Conservation (phyloP, 768 basidiomycete species). For the Leccinellum luteum region DNA sequence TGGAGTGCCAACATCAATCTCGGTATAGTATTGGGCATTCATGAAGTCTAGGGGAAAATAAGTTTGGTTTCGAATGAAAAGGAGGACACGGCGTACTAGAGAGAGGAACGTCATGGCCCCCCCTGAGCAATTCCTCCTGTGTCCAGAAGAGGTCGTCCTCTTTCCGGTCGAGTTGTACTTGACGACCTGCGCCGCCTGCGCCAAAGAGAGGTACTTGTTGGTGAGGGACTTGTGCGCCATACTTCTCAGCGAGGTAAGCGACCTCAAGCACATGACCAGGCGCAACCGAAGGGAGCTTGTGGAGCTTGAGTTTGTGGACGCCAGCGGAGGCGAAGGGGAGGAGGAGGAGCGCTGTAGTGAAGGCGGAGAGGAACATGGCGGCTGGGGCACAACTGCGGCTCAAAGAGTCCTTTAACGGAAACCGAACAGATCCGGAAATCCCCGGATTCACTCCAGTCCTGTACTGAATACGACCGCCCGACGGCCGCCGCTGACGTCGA, state of each 20-base stretch:
- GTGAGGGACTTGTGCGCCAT: slow-evolving; percentile 52
- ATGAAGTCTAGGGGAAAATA: slow-evolving; percentile 69
- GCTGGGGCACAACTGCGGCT: slow-evolving; percentile 18
- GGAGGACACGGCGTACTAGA: slow-evolving; percentile 44
- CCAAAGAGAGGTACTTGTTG: slow-evolving; percentile 66
- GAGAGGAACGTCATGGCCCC: slow-evolving; percentile 85
- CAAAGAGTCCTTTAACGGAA: slow-evolving; percentile 25
- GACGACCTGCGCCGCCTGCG: slow-evolving; percentile 69
- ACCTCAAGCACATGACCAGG: slow-evolving; percentile 68
- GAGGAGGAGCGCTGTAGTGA: slow-evolving; percentile 36
- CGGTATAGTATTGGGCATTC: slow-evolving; percentile 96
- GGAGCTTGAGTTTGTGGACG: slow-evolving; percentile 83
- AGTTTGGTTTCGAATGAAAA: background rate
- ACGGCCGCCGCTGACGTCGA: slow-evolving; percentile 5
- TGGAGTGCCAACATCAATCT: slow-evolving; percentile 81
- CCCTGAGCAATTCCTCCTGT: slow-evolving; percentile 64
- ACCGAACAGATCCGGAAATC: slow-evolving; percentile 9
- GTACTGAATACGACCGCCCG: background rate
- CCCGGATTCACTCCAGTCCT: slow-evolving; percentile 16
- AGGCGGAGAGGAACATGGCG: slow-evolving; percentile 43
- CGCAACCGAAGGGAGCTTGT: slow-evolving; percentile 70
- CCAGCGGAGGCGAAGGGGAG: slow-evolving; percentile 50
- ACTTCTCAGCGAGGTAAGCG: slow-evolving; percentile 92
- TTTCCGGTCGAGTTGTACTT: slow-evolving; percentile 44
- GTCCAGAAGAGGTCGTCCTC: slow-evolving; percentile 76